Evolutionary conservation across 768 basidiomycete genomes (phyloP).

Genomic region (Leccinellum luteum): DNA sequence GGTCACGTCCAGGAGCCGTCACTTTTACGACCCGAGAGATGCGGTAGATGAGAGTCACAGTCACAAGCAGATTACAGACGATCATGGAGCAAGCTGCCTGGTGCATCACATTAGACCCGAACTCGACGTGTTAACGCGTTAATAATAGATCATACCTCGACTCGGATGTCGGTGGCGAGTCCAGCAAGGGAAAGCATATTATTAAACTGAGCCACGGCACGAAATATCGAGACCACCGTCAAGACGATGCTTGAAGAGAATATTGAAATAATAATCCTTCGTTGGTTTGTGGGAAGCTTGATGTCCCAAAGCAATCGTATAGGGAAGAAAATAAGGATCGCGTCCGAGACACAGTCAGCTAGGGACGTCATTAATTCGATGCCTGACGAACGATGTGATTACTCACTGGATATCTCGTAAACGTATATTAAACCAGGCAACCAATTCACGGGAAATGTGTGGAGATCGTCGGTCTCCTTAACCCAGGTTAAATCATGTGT

Average conservation of each 20-base stretch:
- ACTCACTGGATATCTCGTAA: background rate
- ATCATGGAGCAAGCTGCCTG: slow-evolving; percentile 16
- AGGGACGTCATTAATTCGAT: background rate
- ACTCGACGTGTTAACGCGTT: background rate
- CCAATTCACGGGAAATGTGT: background rate
- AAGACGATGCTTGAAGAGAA: slow-evolving; percentile 12
- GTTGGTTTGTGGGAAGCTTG: slow-evolving; percentile 12
- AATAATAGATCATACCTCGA: slow-evolving; percentile 8
- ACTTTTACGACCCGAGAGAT: background rate
- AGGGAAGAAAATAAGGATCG: slow-evolving; percentile 12
- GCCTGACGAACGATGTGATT: background rate
- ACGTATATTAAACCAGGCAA: background rate
- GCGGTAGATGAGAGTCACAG: slow-evolving; percentile 15
- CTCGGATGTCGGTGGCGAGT: slow-evolving; percentile 14
- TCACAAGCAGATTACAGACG: slow-evolving; percentile 20
- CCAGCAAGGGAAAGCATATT: background rate
- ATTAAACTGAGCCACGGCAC: slow-evolving; percentile 11
- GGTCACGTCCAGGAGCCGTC: background rate
- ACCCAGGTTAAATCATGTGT: background rate
- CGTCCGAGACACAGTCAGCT: slow-evolving; percentile 23
- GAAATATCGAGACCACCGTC: slow-evolving; percentile 7
- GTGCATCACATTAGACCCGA: background rate
- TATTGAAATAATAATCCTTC: slow-evolving; percentile 10
- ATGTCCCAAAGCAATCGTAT: slow-evolving; percentile 8
- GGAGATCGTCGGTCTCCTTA: background rate